These are phyloP conservation scores for Asclepias syriaca DNA, from an alignment of 257 asterid species.

Conservation along the genomic window DNA sequence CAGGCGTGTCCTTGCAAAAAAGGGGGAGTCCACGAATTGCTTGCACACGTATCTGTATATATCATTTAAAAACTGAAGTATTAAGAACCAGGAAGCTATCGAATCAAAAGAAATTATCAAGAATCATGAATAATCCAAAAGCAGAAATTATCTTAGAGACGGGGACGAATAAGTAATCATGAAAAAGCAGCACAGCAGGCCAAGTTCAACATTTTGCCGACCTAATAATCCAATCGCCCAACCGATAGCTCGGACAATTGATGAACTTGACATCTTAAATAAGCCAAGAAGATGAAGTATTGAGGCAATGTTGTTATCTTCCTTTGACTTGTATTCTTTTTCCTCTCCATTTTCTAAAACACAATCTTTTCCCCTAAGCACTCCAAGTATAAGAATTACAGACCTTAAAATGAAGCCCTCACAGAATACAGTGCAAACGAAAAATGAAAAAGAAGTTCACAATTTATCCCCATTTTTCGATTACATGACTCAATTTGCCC, in stretches of 20 bases:
- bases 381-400: not conserved
- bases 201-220: not conserved
- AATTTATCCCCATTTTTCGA: not conserved
- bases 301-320: not conserved
- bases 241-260: not conserved
- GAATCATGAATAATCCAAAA: not conserved
- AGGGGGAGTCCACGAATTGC: constrained; percentile 97
- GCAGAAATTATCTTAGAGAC: not conserved
- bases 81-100: not conserved
- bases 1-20: constrained; percentile 97
- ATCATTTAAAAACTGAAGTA: constrained; percentile 10
- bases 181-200: not conserved
- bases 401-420: not conserved
- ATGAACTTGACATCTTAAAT: not conserved
- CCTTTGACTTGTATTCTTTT: not conserved
- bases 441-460: not conserved
- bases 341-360: not conserved
- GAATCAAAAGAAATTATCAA: not conserved
- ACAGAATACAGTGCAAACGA: not conserved
- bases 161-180: not conserved
- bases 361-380: not conserved
- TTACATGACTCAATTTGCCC: not conserved
- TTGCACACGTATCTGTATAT: constrained; percentile 76
- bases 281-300: not conserved
- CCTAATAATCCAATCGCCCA: not conserved